Evolutionary conservation across 208 protist genomes (phyloP).

Genomic region (Sergeia podlipaevii): DNA sequence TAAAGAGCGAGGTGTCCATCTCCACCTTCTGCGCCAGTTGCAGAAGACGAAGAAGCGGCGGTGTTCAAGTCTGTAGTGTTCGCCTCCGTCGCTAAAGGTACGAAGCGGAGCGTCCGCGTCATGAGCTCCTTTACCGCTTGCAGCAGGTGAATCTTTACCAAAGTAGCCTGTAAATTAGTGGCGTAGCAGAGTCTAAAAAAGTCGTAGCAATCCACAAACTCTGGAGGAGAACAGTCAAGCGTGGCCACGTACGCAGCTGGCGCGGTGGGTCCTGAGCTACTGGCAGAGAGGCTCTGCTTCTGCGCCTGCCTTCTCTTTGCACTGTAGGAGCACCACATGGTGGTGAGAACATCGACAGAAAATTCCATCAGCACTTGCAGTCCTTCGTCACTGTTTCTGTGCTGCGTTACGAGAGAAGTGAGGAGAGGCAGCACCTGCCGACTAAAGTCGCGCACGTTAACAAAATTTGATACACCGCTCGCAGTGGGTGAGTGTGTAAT

Average conservation of each 20-base stretch:
- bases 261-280: neutral
- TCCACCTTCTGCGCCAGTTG: neutral
- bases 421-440: constrained; percentile 48
- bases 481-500: constrained; percentile 42
- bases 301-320: neutral
- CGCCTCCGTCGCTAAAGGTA: constrained; percentile 3
- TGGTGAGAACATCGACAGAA: constrained; percentile 47
- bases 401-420: constrained; percentile 37
- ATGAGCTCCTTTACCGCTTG: constrained; percentile 79
- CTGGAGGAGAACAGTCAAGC: constrained; percentile 20
- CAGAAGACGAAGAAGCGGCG: too few relatives aligned
- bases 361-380: constrained; percentile 59
- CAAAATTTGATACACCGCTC: constrained; percentile 41
- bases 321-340: constrained; percentile 47
- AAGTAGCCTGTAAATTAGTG: constrained; percentile 6
- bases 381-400: constrained; percentile 49
- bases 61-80: neutral
- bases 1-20: constrained; percentile 12
- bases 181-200: constrained; percentile 49
- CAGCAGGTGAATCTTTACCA: constrained; percentile 68
- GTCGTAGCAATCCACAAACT: constrained; percentile 45
- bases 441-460: constrained; percentile 60
- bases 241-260: constrained; percentile 4
- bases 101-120: constrained; percentile 31
- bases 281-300: neutral